Evolutionary conservation across 2,329 filamentous ascomycete species (phyloP).

Genomic region (Volutella citrinella): DNA sequence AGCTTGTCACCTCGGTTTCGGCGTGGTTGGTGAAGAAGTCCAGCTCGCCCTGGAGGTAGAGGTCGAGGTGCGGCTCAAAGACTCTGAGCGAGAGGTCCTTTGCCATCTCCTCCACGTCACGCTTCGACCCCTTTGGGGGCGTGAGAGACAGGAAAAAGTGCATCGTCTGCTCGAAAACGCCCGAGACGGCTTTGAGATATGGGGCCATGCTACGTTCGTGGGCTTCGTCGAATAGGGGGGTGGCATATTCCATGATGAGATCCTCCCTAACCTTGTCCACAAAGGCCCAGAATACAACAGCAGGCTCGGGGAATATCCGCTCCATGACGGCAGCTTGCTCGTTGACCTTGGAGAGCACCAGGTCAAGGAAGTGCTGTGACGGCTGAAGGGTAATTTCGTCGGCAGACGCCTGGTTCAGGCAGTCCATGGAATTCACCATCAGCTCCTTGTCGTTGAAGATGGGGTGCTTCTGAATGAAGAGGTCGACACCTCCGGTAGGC

Average conservation of each 20-base stretch:
- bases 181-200: slow-evolving; percentile 83
- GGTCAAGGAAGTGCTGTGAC: slow-evolving; percentile 77
- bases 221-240: slow-evolving; percentile 80
- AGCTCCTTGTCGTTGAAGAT: slow-evolving; percentile 72
- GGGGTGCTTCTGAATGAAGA: slow-evolving; percentile 86
- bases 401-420: slow-evolving; percentile 64
- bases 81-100: slow-evolving; percentile 67
- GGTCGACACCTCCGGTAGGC: slow-evolving; percentile 72
- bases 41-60: slow-evolving; percentile 89
- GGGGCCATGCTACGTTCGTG: slow-evolving; percentile 71
- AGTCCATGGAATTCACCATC: slow-evolving; percentile 70
- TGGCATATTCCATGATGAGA: slow-evolving; percentile 82
- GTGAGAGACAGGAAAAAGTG: slow-evolving; percentile 71
- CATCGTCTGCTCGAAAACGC: slow-evolving; percentile 81
- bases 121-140: slow-evolving; percentile 60
- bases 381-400: slow-evolving; percentile 76
- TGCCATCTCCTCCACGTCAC: slow-evolving; percentile 61
- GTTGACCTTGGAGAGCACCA: slow-evolving; percentile 70
- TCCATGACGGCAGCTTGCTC: slow-evolving; percentile 80
- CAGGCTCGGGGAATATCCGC: slow-evolving; percentile 72
- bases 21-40: slow-evolving; percentile 78
- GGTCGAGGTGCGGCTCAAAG: slow-evolving; percentile 90
- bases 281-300: slow-evolving; percentile 72
- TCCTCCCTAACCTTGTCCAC: slow-evolving; percentile 82
- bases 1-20: slow-evolving; percentile 72